Base-by-base conservation (phyloP, 768 basidiomycete genomes). In the Hygrophoropsis aurantiaca region DNA sequence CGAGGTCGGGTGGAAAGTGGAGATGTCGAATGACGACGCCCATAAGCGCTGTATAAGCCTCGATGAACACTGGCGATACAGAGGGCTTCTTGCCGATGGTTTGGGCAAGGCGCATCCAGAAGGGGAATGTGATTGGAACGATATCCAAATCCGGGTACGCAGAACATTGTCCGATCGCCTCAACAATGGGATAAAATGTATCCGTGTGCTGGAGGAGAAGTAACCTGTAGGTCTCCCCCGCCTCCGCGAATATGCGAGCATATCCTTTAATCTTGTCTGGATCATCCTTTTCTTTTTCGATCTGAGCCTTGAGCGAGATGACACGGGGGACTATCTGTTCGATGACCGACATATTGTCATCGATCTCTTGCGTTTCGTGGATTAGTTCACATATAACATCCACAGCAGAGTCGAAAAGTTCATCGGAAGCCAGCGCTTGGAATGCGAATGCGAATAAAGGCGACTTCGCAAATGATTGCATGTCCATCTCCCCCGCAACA, bases 71-170 rank as follows among this genome's bases (percentile, higher is more conserved):
- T n/a, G 84, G 84, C 0, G 86, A 76, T 11, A 90, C 79, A 0
- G 81, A 77, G 0, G 80, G 67, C 54, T 77, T 82, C 70, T 92
- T 94, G 43, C 85, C 84, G 20, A 98, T 82, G 45, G 81, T 85
- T 59, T 90, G 87, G n/a, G 94, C 88, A 27, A 99, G 84, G 15
- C 89, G 85, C 83, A 92, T 94, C 97, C 97, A 99, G 75, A 99
- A 98, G 23, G 87, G 84, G 74, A 98, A 97, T 10, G 97, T 98
- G 66, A 98, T 94, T 4, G 88, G 90, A 23, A 97, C 94, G 59
- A 98, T 89, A 61, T 98, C 97, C 47, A 98, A 84, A 62, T 97
- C 93, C 13, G 80, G 79, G 69, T 90, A 95, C 2, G 90, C 90
- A 11, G 97, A 87, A 61, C 95, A 98, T 59, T 87, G 81, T 8